Evolutionary conservation across 2,329 filamentous ascomycete genomes (phyloP).

Genomic region (Juglanconis juglandina): DNA sequence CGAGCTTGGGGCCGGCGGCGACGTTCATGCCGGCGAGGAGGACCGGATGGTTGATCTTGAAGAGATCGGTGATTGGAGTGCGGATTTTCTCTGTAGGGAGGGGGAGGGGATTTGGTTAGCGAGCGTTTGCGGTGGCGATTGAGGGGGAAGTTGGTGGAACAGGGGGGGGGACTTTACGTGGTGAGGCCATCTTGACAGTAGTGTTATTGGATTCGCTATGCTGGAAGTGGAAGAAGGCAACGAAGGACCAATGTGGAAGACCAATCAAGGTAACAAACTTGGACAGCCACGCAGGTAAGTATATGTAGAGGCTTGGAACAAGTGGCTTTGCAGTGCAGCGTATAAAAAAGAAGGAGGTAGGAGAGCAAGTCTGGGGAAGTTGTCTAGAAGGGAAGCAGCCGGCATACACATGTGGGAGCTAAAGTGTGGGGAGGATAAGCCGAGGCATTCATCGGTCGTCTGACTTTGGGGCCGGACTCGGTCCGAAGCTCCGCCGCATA

Average conservation of each 20-base stretch:
- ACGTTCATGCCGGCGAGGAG: slow-evolving; percentile 99
- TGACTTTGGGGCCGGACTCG: no score
- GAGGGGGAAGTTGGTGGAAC: not conserved
- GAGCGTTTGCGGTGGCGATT: not conserved
- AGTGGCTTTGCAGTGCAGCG: no score
- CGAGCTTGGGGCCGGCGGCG: slow-evolving; percentile 91
- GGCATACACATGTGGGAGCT: slow-evolving; percentile 6
- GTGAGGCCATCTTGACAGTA: slow-evolving; percentile 64
- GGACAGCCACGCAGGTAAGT: no score
- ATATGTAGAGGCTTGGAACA: not conserved
- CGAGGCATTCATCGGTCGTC: slow-evolving; percentile 2
- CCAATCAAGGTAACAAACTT: not conserved
- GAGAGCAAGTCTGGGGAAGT: slow-evolving; percentile 11
- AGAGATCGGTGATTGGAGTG: slow-evolving; percentile 89
- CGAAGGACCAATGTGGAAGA: not conserved
- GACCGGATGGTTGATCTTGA: slow-evolving; percentile 96
- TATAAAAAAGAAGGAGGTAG: not conserved
- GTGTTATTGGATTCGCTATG: slow-evolving; percentile 4
- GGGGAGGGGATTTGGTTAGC: not conserved
- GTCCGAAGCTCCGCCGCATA: no score
- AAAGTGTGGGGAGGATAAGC: slow-evolving; percentile 9
- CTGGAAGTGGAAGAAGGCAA: slow-evolving; percentile 11
- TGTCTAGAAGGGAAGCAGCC: not conserved
- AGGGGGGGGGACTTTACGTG: slow-evolving; percentile 58
- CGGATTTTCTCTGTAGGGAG: slow-evolving; percentile 72